A percentile compares a stretch with the other conserved stretches of the same genome.
Evolutionary conservation across 176 grass and related monocot genomes (phyloP).

Genomic region (Avena insularis): DNA sequence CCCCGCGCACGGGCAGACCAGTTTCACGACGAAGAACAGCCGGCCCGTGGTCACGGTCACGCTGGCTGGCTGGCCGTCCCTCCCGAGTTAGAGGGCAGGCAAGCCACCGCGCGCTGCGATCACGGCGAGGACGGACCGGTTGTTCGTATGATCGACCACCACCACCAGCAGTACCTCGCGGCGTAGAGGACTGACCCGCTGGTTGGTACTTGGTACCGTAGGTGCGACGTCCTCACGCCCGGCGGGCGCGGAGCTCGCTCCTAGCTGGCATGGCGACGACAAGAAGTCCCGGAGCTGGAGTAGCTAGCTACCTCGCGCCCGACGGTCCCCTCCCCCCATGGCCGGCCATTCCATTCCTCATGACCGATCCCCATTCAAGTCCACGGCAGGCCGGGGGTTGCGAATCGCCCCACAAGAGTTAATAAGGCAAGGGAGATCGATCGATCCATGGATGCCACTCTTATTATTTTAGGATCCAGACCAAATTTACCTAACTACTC

Average conservation of each 20-base stretch:
- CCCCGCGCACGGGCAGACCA: too few species aligned
- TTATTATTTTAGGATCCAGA: neutral
- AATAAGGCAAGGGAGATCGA: slow-evolving; percentile 7
- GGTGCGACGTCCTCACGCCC: neutral
- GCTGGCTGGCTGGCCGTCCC: too few species aligned
- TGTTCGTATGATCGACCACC: neutral
- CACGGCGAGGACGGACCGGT: neutral
- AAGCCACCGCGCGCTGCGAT: neutral
- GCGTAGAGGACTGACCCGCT: neutral
- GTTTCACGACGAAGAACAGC: too few species aligned
- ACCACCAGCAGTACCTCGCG: neutral
- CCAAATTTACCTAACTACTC: neutral
- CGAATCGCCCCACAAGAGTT: slow-evolving; percentile 34
- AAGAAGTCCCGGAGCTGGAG: neutral
- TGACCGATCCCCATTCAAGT: slow-evolving; percentile 31
- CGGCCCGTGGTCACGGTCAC: too few species aligned
- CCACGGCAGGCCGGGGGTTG: slow-evolving; percentile 32
- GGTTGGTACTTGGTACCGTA: neutral
- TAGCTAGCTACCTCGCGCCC: neutral
- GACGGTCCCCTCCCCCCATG: neutral
- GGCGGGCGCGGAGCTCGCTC: neutral
- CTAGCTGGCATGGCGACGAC: neutral
- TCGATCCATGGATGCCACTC: neutral
- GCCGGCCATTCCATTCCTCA: neutral
- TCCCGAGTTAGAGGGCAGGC: neutral